These are phyloP conservation scores for Barbarea vulgaris DNA, from an alignment of 345 rosid species.

Conservation along the genomic window DNA sequence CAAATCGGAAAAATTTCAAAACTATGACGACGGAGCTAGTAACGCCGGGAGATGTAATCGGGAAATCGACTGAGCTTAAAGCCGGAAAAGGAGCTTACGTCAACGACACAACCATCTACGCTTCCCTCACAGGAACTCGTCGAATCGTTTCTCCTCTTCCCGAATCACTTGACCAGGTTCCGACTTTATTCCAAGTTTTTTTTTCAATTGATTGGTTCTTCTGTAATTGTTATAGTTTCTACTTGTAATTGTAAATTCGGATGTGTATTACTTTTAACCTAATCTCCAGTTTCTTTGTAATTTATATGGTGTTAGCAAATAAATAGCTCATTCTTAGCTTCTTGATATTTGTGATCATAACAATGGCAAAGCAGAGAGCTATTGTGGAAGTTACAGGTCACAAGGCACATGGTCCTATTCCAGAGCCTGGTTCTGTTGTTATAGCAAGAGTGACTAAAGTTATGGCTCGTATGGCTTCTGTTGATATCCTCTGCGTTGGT, in stretches of 20 bases:
- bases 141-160: conserved; percentile 52
- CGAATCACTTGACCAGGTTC: conserved; percentile 76
- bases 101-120: conserved; percentile 63
- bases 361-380: conserved; percentile 55
- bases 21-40: conserved; percentile 49
- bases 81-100: conserved; percentile 83
- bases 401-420: conserved; percentile 83
- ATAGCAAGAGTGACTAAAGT: conserved; percentile 90
- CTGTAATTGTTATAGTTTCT: not conserved
- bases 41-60: conserved; percentile 85
- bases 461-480: conserved; percentile 73
- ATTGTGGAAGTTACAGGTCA: conserved; percentile 78
- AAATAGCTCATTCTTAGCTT: not conserved
- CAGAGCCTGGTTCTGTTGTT: conserved; percentile 81
- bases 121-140: conserved; percentile 75
- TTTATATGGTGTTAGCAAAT: not conserved
- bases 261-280: not conserved
- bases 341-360: not conserved
- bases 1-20: not conserved
- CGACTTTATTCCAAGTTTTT: not conserved
- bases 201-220: not conserved
- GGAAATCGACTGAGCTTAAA: conserved; percentile 58
- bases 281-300: not conserved
- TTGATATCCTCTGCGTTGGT: conserved; percentile 87
- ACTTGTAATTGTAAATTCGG: not conserved